Conservation (phyloP, 805 yeast species). For the Barnettozyma salicaria region DNA sequence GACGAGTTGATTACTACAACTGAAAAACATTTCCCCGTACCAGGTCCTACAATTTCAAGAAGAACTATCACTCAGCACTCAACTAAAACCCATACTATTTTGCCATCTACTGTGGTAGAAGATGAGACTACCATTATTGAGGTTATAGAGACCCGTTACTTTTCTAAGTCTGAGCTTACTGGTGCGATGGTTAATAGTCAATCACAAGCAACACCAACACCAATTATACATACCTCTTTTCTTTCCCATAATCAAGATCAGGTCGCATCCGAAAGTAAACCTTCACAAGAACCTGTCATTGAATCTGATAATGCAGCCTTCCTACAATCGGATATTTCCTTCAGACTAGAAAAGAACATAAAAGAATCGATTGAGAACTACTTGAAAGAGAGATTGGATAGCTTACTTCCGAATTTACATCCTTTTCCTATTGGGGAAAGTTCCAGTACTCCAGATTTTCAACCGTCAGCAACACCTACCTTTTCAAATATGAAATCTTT, state of each 20-base stretch:
- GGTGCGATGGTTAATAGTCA: too few species aligned
- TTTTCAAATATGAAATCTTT: not conserved
- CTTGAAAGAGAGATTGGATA: constrained; percentile 7
- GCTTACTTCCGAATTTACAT: constrained; percentile 1
- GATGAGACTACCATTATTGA: not conserved
- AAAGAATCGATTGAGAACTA: constrained; percentile 7
- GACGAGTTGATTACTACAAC: not conserved
- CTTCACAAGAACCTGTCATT: not conserved
- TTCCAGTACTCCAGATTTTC: not conserved
- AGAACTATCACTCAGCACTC: constrained; percentile 1
- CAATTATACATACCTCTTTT: not conserved
- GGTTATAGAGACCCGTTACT: not conserved
- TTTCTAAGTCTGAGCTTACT: too few species aligned
- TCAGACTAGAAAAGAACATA: constrained; percentile 5
- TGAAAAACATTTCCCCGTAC: not conserved
- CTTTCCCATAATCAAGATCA: not conserved
- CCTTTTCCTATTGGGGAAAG: too few species aligned
- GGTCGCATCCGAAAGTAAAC: not conserved
- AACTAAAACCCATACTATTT: not conserved
- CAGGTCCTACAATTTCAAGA: constrained; percentile 1
- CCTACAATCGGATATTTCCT: too few species aligned
- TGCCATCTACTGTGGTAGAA: not conserved
- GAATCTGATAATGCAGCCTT: too few species aligned
- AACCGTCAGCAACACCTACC: not conserved
- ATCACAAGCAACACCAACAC: not conserved